These are phyloP conservation scores for Hylodesmum podocarpum DNA, from an alignment of 306 rosid genomes.

Conservation along the genomic window DNA sequence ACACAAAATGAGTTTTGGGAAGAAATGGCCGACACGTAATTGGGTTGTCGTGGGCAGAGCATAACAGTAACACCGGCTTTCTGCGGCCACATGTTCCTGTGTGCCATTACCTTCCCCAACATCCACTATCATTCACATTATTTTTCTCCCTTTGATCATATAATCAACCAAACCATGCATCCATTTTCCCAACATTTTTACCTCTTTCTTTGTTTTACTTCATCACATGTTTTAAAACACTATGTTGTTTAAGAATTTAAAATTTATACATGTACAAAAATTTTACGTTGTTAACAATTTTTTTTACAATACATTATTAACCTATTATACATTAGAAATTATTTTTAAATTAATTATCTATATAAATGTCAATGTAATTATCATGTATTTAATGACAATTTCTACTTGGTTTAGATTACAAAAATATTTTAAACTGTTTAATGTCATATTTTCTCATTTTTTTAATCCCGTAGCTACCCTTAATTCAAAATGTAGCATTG, in stretches of 20 bases:
- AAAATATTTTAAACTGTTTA: too few relatives aligned
- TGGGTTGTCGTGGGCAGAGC: conserved; percentile 40
- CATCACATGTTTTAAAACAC: neutral
- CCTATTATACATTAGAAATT: too few relatives aligned
- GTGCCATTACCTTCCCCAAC: conserved; percentile 45
- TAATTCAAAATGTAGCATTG: neutral
- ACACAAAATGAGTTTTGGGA: neutral
- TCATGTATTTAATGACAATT: too few relatives aligned
- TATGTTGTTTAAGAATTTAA: neutral
- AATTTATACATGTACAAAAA: too few relatives aligned
- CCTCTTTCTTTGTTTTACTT: neutral
- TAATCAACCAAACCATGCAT: neutral
- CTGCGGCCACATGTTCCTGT: conserved; percentile 41
- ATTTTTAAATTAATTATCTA: too few relatives aligned
- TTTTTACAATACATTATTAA: too few relatives aligned
- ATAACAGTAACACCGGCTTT: conserved; percentile 44
- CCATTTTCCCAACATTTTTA: neutral
- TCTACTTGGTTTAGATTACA: too few relatives aligned
- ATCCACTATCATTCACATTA: conserved; percentile 31
- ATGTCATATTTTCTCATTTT: too few relatives aligned
- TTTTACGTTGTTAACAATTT: too few relatives aligned
- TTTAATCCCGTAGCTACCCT: neutral
- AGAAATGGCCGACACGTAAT: conserved; percentile 48
- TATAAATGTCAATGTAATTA: too few relatives aligned
- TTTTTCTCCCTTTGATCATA: neutral